Percentiles rank a stretch among this genome's conserved stretches.
These are phyloP conservation scores for Phytopythium chamaehyphon DNA, from an alignment of 352 stramenopile genomes.

Conservation along the genomic window DNA sequence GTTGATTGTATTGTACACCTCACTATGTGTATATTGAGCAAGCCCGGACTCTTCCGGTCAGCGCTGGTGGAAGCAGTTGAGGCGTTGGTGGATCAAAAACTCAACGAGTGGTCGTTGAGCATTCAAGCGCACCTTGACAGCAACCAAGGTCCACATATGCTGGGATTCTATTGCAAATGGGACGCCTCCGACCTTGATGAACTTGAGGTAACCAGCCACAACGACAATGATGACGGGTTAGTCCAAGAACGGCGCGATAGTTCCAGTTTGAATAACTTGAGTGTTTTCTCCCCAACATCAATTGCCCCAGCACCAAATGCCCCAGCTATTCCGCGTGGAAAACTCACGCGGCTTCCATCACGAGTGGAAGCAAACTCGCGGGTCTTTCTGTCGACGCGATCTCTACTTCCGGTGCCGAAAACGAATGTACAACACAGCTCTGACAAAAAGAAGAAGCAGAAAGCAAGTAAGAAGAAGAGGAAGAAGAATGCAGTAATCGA, in stretches of 20 bases:
- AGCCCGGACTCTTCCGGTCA: constrained; percentile 34
- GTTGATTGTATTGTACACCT: background rate
- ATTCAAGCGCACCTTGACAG: background rate
- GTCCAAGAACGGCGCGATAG: no score
- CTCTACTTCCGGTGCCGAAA: constrained; percentile 1
- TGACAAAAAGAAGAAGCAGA: constrained; percentile 9
- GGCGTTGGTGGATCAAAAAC: constrained; percentile 27
- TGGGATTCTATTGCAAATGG: no score
- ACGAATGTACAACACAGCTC: background rate
- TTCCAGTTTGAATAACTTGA: no score
- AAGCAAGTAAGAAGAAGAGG: constrained; percentile 12
- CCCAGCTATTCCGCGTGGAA: constrained; percentile 1
- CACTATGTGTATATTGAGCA: no score
- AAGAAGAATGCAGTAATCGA: constrained; percentile 39
- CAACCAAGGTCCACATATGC: background rate
- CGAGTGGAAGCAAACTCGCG: background rate
- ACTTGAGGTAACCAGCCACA: no score
- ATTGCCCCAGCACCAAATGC: background rate
- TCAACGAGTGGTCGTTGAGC: constrained; percentile 6
- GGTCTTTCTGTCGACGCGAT: constrained; percentile 1
- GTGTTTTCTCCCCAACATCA: background rate
- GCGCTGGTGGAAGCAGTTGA: constrained; percentile 32
- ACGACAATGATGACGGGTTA: no score
- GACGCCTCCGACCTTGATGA: no score
- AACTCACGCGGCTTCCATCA: background rate